These are phyloP conservation scores for Auxenochlorella pyrenoidosa DNA, from an alignment of 139 green algal genomes.

Conservation along the genomic window DNA sequence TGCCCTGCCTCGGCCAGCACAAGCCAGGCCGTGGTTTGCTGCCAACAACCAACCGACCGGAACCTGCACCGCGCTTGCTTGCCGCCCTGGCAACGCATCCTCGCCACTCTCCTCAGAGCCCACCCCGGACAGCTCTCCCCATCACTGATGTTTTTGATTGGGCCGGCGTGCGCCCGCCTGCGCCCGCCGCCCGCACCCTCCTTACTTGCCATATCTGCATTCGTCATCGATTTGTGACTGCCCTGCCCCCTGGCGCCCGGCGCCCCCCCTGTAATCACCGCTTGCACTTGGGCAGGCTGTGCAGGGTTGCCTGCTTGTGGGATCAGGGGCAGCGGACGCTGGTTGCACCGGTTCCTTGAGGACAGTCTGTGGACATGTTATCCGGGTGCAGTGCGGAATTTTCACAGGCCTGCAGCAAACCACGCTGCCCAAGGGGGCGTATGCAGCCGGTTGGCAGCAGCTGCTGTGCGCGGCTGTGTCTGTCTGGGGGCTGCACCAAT, in stretches of 20 bases:
- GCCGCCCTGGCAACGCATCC: not conserved
- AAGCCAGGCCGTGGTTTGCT: too few species aligned
- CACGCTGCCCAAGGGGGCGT: too few species aligned
- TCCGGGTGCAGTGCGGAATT: too few species aligned
- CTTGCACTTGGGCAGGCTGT: not conserved
- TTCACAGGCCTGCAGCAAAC: too few species aligned
- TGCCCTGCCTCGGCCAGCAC: not conserved
- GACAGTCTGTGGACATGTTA: too few species aligned
- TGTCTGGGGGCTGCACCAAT: too few species aligned
- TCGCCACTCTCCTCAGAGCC: too few species aligned
- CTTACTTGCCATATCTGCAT: not conserved
- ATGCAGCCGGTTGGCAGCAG: too few species aligned
- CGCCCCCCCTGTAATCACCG: not conserved
- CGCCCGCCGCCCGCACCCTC: not conserved
- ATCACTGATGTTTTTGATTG: not conserved
- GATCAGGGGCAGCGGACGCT: too few species aligned
- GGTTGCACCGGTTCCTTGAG: too few species aligned
- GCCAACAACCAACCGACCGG: not conserved
- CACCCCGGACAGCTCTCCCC: not conserved
- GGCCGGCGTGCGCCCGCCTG: not conserved
- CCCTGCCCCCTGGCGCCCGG: not conserved
- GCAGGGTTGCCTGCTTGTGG: too few species aligned
- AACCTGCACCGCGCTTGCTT: not conserved
- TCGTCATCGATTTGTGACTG: slow-evolving; percentile 15
- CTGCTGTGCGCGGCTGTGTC: too few species aligned